A percentile compares a stretch with the other conserved stretches of the same genome.
Evolutionary conservation across 192 early-diverging fungal genomes (phyloP).

Genomic region (Coemansia sp.): DNA sequence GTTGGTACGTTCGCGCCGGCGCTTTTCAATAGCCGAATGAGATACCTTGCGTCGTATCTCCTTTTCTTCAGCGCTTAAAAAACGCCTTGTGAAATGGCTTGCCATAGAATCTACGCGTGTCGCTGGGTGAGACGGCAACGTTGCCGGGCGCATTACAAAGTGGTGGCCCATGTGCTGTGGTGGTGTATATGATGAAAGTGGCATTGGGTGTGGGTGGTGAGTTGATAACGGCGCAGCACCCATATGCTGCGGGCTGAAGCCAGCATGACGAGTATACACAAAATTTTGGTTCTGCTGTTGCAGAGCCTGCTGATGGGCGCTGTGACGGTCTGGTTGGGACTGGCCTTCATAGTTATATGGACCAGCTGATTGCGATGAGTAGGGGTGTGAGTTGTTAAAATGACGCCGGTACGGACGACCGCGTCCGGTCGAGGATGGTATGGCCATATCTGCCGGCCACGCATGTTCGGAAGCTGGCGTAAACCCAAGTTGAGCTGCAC

Average conservation of each 20-base stretch:
- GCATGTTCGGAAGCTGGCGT: background rate
- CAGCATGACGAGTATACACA: background rate
- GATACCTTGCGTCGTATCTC: conserved; percentile 81
- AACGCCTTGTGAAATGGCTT: conserved; percentile 4
- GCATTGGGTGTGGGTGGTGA: background rate
- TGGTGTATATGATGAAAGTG: background rate
- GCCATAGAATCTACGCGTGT: background rate
- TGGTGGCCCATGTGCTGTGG: background rate
- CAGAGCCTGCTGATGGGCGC: conserved; percentile 1
- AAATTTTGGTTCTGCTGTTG: background rate
- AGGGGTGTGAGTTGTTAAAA: background rate
- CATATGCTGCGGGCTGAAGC: background rate
- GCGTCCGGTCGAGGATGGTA: background rate
- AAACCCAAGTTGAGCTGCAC: background rate
- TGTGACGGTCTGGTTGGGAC: background rate
- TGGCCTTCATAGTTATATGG: background rate
- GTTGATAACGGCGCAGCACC: background rate
- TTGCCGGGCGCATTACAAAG: background rate
- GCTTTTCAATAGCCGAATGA: conserved; percentile 84
- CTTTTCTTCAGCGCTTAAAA: conserved; percentile 55
- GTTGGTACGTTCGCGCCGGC: conserved; percentile 87
- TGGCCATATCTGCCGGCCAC: background rate
- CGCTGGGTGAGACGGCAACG: background rate
- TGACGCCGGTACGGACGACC: background rate
- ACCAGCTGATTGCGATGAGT: background rate